A percentile compares a stretch with the other conserved stretches of the same genome.
phyloP scores from a whole-genome alignment of 257 asterid species.

The Leonotis leonurus region DNA sequence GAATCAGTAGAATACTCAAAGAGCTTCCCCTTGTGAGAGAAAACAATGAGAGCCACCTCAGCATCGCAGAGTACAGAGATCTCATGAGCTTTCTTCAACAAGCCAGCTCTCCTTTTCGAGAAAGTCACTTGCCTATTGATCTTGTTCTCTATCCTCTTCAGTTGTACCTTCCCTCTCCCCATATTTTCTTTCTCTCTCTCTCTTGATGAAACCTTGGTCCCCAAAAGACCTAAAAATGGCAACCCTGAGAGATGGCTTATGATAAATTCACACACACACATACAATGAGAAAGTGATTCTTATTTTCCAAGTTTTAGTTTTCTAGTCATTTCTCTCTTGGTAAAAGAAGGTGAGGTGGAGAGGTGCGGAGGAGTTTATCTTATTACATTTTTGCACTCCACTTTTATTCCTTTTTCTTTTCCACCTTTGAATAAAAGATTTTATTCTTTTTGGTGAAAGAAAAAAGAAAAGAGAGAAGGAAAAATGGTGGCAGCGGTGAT shows the following conservation, averaged over 20 bases:
- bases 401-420: not conserved
- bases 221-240: slow-evolving; percentile 35
- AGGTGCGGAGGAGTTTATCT: not conserved
- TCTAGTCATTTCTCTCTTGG: slow-evolving; percentile 24
- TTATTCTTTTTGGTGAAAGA: slow-evolving; percentile 14
- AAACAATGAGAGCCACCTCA: slow-evolving; percentile 65
- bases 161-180: slow-evolving; percentile 83
- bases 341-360: slow-evolving; percentile 2
- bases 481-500: not conserved
- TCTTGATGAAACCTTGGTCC: too few relatives aligned
- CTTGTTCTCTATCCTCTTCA: slow-evolving; percentile 76
- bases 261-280: slow-evolving; percentile 12
- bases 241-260: slow-evolving; percentile 34
- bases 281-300: not conserved
- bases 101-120: slow-evolving; percentile 69
- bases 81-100: slow-evolving; percentile 80
- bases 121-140: slow-evolving; percentile 79
- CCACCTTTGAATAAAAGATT: too few relatives aligned
- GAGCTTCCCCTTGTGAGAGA: slow-evolving; percentile 69
- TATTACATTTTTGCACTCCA: slow-evolving; percentile 1
- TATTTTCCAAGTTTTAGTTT: not conserved
- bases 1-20: slow-evolving; percentile 72
- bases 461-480: too few relatives aligned
- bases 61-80: slow-evolving; percentile 83
- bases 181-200: slow-evolving; percentile 18